Percentiles rank a stretch among this genome's conserved stretches.
Conservation (phyloP, 208 protist species). For the Wallacemonas sp. region DNA sequence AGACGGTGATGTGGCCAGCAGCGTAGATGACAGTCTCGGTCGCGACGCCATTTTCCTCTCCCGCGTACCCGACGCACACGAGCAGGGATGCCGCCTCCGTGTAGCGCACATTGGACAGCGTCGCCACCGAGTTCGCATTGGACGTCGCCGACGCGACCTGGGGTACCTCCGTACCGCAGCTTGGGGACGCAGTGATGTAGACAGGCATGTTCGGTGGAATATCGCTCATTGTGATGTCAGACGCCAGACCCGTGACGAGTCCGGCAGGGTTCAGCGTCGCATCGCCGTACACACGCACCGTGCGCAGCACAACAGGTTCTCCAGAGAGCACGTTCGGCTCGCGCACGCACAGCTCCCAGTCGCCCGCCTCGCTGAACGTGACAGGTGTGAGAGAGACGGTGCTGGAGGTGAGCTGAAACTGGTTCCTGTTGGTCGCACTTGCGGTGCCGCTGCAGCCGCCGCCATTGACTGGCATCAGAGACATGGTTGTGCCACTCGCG, state of each 20-base stretch:
- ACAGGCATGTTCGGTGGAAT: constrained; percentile 39
- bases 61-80: constrained; percentile 60
- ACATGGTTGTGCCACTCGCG: constrained; percentile 32
- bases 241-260: constrained; percentile 32
- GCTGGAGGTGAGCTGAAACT: constrained; percentile 20
- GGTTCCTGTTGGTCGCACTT: constrained; percentile 18
- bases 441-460: constrained; percentile 10
- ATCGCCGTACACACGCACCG: constrained; percentile 46
- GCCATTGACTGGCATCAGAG: constrained; percentile 18
- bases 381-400: constrained; percentile 27
- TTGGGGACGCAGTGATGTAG: constrained; percentile 11
- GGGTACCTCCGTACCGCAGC: constrained; percentile 21
- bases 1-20: constrained; percentile 21
- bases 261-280: constrained; percentile 32
- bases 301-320: constrained; percentile 28
- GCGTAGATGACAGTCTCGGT: constrained; percentile 23
- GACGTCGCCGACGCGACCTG: constrained; percentile 31
- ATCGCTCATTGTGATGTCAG: constrained; percentile 25
- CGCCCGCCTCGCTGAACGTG: constrained; percentile 31
- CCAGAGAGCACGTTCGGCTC: constrained; percentile 24
- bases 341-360: constrained; percentile 53
- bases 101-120: constrained; percentile 20
- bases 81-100: constrained; percentile 16
- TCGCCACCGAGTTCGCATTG: constrained; percentile 27
- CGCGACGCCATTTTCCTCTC: constrained; percentile 24